Evolutionary conservation across 371 early-diverging fungal genomes (phyloP).

Genomic region (Rhizomucor pusillus): DNA sequence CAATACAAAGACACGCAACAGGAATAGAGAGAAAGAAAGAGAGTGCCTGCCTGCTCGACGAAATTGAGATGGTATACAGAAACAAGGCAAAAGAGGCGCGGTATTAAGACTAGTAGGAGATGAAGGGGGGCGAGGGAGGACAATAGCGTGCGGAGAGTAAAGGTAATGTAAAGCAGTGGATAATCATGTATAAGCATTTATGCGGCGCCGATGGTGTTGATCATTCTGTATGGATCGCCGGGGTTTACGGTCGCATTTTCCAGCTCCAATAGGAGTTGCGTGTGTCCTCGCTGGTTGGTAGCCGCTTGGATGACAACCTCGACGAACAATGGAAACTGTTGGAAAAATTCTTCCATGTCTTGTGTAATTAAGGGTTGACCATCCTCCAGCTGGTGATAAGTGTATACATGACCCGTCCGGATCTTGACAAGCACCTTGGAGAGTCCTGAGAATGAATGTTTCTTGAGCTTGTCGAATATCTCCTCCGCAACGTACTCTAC

Average conservation of each 20-base stretch:
- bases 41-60: not conserved
- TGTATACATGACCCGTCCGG: slow-evolving; percentile 30
- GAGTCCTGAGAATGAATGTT: slow-evolving; percentile 9
- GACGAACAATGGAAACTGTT: slow-evolving; percentile 35
- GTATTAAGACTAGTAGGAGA: too few species aligned
- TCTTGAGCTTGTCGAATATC: slow-evolving; percentile 22
- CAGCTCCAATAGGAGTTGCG: slow-evolving; percentile 13
- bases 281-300: not conserved
- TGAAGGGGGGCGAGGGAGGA: too few species aligned
- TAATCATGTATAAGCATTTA: not conserved
- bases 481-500: slow-evolving; percentile 30
- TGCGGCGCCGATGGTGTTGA: slow-evolving; percentile 6
- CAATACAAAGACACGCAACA: not conserved
- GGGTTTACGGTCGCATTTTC: slow-evolving; percentile 27
- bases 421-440: slow-evolving; percentile 25
- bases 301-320: slow-evolving; percentile 20
- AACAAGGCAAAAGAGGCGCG: not conserved
- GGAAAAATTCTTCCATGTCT: slow-evolving; percentile 37
- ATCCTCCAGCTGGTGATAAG: slow-evolving; percentile 27
- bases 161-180: not conserved
- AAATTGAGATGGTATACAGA: not conserved
- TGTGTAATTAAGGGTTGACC: slow-evolving; percentile 27
- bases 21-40: too few species aligned
- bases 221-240: slow-evolving; percentile 18
- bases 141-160: not conserved